Base-by-base conservation (phyloP, 306 rosid species). In the Sphenostylis stenocarpa region DNA sequence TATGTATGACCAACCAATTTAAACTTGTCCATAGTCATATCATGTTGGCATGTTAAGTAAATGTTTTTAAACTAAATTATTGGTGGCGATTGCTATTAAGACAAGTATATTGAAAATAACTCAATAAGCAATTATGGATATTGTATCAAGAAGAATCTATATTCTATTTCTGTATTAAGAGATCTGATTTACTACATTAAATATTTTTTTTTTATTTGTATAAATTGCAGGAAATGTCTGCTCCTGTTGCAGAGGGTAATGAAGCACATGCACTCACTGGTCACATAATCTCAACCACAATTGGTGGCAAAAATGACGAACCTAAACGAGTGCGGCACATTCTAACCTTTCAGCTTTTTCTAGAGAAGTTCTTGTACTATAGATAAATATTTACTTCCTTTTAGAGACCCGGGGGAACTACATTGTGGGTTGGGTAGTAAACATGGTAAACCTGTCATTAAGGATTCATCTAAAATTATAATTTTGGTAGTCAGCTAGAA, bases 251-350 rank as follows among this genome's bases (percentile, higher is more conserved):
- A 0, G 95, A 92, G 75, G 96, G 96, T 63, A 90, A 90, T 77
- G 95, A 85, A 77, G 92, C 86, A 67, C 91, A 85, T 80, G 92
- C 85, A 67, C 91, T 90, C 78, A 90, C 97, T 19, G 98, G 98
- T 76, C 95, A 92, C 79, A 92, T 92, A 75, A 92, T 94, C 64
- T 92, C 98, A 64, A 92, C 97, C 31, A 94, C 96, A n/a, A 92
- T 92, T 78, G 98, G 97, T 70, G 98, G 98, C 61, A 89, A 90
- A 85, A 90, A 94, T 84, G 98, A 96, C 21, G 96, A 92, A 86
- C 96, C 95, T 31, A 94, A 94, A 89, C 88, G 70, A 94, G 98
- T 92, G 60, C 57, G 85, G 55, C 61, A 14, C 70, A 24, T 52
- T 70, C 72, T 74, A 57, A 79, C 64, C 66, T 58, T 71, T 57